Evolutionary conservation across 805 yeast genomes (phyloP), one percentile per base, ranked within the genome.

Genomic region (Sugiyamaella qingdaonensis): DNA sequence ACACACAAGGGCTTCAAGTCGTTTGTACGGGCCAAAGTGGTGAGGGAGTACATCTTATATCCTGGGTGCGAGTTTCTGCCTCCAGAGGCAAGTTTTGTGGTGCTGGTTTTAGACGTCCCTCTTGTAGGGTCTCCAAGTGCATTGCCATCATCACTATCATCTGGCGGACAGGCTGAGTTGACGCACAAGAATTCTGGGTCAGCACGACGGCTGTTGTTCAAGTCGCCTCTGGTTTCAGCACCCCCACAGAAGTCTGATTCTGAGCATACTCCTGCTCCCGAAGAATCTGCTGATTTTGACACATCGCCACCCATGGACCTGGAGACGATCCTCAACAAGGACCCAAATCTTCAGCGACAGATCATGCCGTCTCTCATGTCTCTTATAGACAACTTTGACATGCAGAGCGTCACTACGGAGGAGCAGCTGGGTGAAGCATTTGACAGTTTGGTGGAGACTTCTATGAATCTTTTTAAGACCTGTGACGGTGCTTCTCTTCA

Each of bases 51-150:
- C 34, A 73, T 83, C 36, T 74, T 84, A 58, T 67, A 70, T 10
- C 77, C 80, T 14, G 84, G 82, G 61, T 77, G 82, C 52, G 79
- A 78, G 44, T 84, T 82, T 65, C 74, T 85, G 44, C 80, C 83
- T 7, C 75, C 75, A 47, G 84, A 84, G 0, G 70, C 79, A 44
- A 68, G 71, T 53, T 81, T 84, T 62, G 76, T 84, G 65, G 56
- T 86, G 1, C 71, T 85, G 44, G 73, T 76, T 56, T 77, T 88
- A 5, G 84, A 82, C 44, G 75, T 72, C 46, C 79, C 89, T 1
- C 59, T 85, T 42, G 59, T 74, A 3, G 85, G 86, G 0, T 19
- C 19, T 7, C 13, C 24, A 14, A 5, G 24, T 11, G 13, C 13
- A 14, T 16, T 39, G 5, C 18, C 39, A 13, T 13, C 10, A 10